Evolutionary conservation across 306 rosid species (phyloP).

Genomic region (Lotus japonicus): DNA sequence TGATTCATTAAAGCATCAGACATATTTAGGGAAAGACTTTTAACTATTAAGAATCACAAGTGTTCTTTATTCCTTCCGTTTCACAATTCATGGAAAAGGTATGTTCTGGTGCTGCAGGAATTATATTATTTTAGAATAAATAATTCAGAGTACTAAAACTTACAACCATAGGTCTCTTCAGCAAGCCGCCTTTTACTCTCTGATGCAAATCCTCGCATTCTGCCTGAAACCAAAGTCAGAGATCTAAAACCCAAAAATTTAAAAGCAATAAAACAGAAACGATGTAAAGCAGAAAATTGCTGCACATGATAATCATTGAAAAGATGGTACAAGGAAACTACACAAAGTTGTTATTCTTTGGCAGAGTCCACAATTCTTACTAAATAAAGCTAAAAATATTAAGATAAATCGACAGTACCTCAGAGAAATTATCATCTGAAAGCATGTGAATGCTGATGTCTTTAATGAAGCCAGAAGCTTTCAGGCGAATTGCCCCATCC

Average conservation of each 20-base stretch:
- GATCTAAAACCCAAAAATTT: constrained; percentile 13
- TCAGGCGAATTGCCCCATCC: constrained; percentile 38
- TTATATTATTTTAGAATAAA: not conserved
- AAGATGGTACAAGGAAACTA: not conserved
- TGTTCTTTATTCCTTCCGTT: constrained; percentile 6
- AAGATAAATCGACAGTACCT: constrained; percentile 32
- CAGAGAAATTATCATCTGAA: constrained; percentile 71
- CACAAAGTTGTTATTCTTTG: not conserved
- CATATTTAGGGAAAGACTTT: not conserved
- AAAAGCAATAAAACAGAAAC: constrained; percentile 12
- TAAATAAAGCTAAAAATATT: constrained; percentile 13
- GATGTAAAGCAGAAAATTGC: not conserved
- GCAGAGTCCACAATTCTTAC: not conserved
- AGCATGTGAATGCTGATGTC: constrained; percentile 51
- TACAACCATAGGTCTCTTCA: constrained; percentile 59
- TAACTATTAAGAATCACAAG: not conserved
- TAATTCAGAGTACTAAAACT: constrained; percentile 15
- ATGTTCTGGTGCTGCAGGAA: constrained; percentile 8
- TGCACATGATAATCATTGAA: constrained; percentile 1
- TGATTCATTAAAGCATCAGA: constrained; percentile 16
- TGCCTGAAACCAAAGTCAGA: constrained; percentile 45
- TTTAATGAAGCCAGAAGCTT: constrained; percentile 51
- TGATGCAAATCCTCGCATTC: constrained; percentile 71
- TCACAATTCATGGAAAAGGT: constrained; percentile 6
- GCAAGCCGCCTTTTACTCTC: constrained; percentile 61